Evolutionary conservation across 306 rosid genomes (phyloP).

Genomic region (Amphicarpaea edgeworthii): DNA sequence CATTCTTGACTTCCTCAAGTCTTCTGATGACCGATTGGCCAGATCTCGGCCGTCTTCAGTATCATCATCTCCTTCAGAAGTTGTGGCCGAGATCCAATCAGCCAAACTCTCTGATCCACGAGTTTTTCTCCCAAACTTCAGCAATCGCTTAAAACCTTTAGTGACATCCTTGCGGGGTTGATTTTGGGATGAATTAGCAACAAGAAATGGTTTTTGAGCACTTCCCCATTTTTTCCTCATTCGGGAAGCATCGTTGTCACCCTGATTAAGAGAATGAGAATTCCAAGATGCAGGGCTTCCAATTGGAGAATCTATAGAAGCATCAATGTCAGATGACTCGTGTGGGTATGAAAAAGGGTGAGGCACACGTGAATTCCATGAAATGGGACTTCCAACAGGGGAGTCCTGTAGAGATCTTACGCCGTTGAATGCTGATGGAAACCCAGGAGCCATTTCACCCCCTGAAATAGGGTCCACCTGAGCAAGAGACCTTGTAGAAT

Average conservation of each 20-base stretch:
- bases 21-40: conserved; percentile 87
- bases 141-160: conserved; percentile 87
- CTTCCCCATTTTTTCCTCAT: conserved; percentile 99
- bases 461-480: conserved; percentile 74
- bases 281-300: conserved; percentile 99
- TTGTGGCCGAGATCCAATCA: conserved; percentile 99
- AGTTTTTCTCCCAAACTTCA: conserved; percentile 91
- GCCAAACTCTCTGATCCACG: conserved; percentile 87
- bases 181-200: conserved; percentile 76
- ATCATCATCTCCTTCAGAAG: conserved; percentile 99
- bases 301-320: conserved; percentile 84
- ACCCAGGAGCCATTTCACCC: conserved; percentile 61
- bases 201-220: conserved; percentile 87
- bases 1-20: conserved; percentile 97
- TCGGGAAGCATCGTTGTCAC: conserved; percentile 87
- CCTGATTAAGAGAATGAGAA: conserved; percentile 77
- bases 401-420: conserved; percentile 82
- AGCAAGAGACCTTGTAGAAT: conserved; percentile 71
- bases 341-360: conserved; percentile 84
- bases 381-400: conserved; percentile 88
- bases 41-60: conserved; percentile 92
- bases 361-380: conserved; percentile 82
- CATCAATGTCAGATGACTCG: conserved; percentile 92
- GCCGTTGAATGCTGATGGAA: conserved; percentile 65
- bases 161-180: conserved; percentile 95